Conservation (phyloP, 495 filamentous ascomycete genomes). For the Trichoderma gamsii region DNA sequence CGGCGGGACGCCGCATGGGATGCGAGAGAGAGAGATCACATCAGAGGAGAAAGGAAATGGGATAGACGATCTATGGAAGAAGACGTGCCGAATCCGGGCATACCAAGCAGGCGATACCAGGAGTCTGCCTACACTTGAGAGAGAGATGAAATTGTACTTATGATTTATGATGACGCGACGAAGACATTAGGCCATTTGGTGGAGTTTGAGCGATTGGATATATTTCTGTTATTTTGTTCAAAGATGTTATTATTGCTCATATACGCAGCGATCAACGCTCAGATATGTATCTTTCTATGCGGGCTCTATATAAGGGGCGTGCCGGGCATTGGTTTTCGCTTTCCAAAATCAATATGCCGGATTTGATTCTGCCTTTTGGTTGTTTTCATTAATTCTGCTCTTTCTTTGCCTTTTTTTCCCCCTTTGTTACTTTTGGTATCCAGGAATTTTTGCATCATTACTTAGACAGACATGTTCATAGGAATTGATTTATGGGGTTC, state of each 20-base stretch:
- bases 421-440: not conserved
- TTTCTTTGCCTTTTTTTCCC: no score
- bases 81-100: constrained; percentile 31
- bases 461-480: constrained; percentile 96
- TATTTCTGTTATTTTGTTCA: not conserved
- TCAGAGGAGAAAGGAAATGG: constrained; percentile 16
- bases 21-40: constrained; percentile 25
- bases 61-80: constrained; percentile 18
- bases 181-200: not conserved
- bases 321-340: no score
- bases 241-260: not conserved
- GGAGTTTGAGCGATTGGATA: not conserved
- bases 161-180: not conserved
- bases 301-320: no score
- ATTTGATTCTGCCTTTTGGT: no score
- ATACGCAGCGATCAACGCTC: not conserved
- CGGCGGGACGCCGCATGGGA: constrained; percentile 28
- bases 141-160: not conserved
- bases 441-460: not conserved
- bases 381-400: no score
- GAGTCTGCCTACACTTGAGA: constrained; percentile 11
- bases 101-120: constrained; percentile 34
- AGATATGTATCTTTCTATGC: not conserved
- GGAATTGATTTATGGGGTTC: constrained; percentile 81
- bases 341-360: no score